These are phyloP conservation scores for Stephania japonica DNA, from an alignment of 164 flowering plant species.

Conservation along the genomic window DNA sequence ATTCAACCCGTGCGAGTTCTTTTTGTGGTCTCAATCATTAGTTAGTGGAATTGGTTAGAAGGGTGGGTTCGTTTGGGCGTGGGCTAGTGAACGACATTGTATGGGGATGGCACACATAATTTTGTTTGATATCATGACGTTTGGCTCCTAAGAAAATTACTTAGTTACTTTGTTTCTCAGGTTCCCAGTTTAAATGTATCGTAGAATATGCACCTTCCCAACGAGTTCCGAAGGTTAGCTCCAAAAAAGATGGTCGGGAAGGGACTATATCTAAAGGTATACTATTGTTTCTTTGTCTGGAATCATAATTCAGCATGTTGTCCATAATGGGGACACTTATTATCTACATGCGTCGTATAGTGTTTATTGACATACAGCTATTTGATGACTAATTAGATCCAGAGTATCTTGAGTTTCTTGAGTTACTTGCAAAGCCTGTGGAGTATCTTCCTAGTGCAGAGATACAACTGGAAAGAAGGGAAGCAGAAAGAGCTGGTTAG, in stretches of 20 bases:
- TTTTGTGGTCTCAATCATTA: neutral
- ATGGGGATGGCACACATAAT: neutral
- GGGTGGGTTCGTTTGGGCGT: neutral
- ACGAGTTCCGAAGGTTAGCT: constrained; percentile 61
- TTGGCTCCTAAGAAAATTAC: neutral
- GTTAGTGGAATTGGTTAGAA: neutral
- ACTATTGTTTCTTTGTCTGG: constrained; percentile 1
- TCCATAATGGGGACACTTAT: neutral
- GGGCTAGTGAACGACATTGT: neutral
- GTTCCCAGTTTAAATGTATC: constrained; percentile 58
- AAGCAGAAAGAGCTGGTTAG: constrained; percentile 85
- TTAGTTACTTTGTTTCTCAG: constrained; percentile 24
- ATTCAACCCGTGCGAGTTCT: neutral
- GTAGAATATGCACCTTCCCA: constrained; percentile 97
- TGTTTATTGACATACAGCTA: constrained; percentile 22
- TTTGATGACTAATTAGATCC: constrained; percentile 56
- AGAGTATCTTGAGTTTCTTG: constrained; percentile 87
- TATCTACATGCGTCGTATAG: neutral
- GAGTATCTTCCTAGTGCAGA: constrained; percentile 98
- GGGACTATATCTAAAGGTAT: constrained; percentile 79
- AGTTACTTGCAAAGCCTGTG: constrained; percentile 69
- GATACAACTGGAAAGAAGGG: constrained; percentile 81
- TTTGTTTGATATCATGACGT: neutral
- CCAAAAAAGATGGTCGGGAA: constrained; percentile 87
- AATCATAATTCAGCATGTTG: neutral